These are phyloP conservation scores for Aspergillus aculeatus DNA, from an alignment of 2,329 filamentous ascomycete genomes.

Conservation along the genomic window DNA sequence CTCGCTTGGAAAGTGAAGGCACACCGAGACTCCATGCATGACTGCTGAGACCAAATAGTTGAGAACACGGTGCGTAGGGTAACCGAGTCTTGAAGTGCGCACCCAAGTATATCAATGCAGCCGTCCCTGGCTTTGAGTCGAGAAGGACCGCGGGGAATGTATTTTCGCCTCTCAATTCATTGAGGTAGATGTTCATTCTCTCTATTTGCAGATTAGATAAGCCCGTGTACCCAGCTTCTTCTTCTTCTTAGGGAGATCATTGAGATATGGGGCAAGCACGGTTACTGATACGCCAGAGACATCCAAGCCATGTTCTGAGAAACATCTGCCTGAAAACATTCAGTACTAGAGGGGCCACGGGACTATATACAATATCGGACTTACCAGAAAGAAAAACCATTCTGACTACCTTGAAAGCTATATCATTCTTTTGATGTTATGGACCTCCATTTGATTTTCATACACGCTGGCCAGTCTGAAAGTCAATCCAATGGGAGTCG, in stretches of 20 bases:
- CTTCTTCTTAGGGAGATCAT: constrained; percentile 19
- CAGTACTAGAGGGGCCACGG: too few species aligned
- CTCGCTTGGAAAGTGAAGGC: constrained; percentile 98
- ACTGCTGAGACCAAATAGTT: constrained; percentile 99
- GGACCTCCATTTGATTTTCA: constrained; percentile 44
- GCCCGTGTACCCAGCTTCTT: constrained; percentile 76
- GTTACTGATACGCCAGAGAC: constrained; percentile 82
- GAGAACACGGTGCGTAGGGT: constrained; percentile 97
- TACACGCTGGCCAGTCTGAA: constrained; percentile 94
- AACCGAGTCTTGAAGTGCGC: constrained; percentile 97
- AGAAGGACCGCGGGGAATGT: constrained; percentile 98
- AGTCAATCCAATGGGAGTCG: constrained; percentile 64
- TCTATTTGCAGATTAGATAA: constrained; percentile 98
- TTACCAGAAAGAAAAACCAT: constrained; percentile 99
- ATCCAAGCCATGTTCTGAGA: too few species aligned
- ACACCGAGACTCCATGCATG: constrained; percentile 99
- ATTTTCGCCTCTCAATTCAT: constrained; percentile 94
- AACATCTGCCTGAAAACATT: constrained; percentile 53
- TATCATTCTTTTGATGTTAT: background rate
- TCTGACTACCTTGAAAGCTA: constrained; percentile 86
- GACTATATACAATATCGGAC: constrained; percentile 31
- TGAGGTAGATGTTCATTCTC: constrained; percentile 99
- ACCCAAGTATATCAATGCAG: constrained; percentile 95
- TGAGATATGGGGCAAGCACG: constrained; percentile 3
- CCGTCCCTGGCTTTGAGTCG: constrained; percentile 96